Evolutionary conservation across 768 basidiomycete genomes (phyloP).

Genomic region (Russula virescens): DNA sequence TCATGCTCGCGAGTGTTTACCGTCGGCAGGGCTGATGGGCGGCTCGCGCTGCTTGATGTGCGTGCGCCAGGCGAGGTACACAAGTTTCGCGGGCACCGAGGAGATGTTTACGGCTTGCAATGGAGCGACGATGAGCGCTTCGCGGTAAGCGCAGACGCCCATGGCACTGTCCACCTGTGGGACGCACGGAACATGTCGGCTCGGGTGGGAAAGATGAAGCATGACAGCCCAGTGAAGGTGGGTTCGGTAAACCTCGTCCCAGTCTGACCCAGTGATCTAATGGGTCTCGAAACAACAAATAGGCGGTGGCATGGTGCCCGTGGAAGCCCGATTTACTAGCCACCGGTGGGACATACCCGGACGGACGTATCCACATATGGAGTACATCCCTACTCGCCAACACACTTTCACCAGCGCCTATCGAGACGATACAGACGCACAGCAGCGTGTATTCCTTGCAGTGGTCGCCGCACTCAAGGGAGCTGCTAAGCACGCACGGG

Average conservation of each 20-base stretch:
- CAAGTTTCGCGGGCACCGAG: constrained; percentile 31
- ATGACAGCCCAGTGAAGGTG: constrained; percentile 42
- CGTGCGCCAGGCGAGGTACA: constrained; percentile 31
- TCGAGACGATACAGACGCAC: constrained; percentile 38
- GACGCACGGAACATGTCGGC: constrained; percentile 35
- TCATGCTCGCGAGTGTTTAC: constrained; percentile 32
- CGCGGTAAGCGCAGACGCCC: constrained; percentile 38
- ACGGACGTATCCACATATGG: constrained; percentile 54
- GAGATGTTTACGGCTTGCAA: constrained; percentile 38
- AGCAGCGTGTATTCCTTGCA: constrained; percentile 56
- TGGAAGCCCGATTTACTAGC: constrained; percentile 66
- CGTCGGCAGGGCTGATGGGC: constrained; percentile 37
- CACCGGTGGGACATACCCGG: constrained; percentile 58
- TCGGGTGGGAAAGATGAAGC: constrained; percentile 38
- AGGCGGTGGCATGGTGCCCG: constrained; percentile 73
- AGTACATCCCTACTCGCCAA: constrained; percentile 42
- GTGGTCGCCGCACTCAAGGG: constrained; percentile 55
- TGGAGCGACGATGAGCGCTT: constrained; percentile 38
- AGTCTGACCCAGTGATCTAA: neutral
- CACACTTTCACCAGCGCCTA: constrained; percentile 39
- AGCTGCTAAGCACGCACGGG: constrained; percentile 56
- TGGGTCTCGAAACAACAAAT: neutral
- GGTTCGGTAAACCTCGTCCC: neutral
- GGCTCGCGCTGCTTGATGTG: constrained; percentile 35
- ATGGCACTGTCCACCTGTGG: constrained; percentile 41